Base-by-base conservation (phyloP, 169 alveolate genomes). In the Condylostoma magnum region DNA sequence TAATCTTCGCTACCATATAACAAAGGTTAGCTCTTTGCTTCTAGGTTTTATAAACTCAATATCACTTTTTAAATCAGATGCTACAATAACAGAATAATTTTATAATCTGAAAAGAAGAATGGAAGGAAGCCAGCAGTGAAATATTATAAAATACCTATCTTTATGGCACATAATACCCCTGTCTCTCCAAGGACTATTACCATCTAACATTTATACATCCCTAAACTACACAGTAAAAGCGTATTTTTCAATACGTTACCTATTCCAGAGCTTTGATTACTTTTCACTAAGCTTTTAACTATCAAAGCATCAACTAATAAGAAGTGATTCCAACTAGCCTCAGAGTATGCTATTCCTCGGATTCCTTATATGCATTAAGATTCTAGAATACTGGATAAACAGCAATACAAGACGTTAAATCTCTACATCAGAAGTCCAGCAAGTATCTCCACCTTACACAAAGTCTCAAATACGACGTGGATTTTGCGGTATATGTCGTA, bases 1-100 rank as follows among this genome's bases (percentile, higher is more conserved):
- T n/a, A n/a, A n/a, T n/a, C 31, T 60, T 38, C n/a, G 71, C 25
- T 38, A 38, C n/a, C 27, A 60, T 4, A 12, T 22, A 8, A n/a
- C 36, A 8, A 55, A 60, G 33, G 20, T 60, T 12, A 38, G 56
- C 1, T n/a, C 41, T 15, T n/a, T 60, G 18, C 20, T 60, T 12
- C 22, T 15, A 6, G 54, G 46, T 8, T 41, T 41, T 18, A 8
- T 60, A 37, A 55, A 60, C 56, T 27, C n/a, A 3, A 38, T 15
- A 31, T 60, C 54, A 6, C 28, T 60, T n/a, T 27, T 60, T 6
- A 60, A 33, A 41, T 38, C 71, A 12, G 31, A 41, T 8, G 12
- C 41, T 10, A 60, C n/a, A 1, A 38, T 60, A 20, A n/a, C 46
- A n/a, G 71, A 60, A 41, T 38, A 38, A 52, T 60, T 60, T 41